Evolutionary conservation across 371 early-diverging fungal species (phyloP), one percentile per base, ranked within the genome.

Genomic region (Saksenaea vasiformis): DNA sequence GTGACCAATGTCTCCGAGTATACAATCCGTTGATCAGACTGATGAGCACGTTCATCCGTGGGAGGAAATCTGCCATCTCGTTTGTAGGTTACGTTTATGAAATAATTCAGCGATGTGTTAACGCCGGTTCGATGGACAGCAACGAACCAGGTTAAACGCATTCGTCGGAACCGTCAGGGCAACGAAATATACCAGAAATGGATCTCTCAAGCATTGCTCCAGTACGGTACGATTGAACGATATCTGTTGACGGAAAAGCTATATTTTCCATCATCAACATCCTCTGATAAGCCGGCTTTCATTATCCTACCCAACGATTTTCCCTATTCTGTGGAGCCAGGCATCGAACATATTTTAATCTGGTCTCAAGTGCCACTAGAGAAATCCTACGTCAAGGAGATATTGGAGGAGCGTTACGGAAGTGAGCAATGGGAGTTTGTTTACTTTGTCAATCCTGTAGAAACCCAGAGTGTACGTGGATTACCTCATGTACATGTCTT

Each of bases 251-350:
- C 69, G 28, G 82, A 76, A 39, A 83, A 83, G 47, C 75, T 85
- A 0, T 59, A 70, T 5, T 77, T 62, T 43, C 79, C 82, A 36
- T 41, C 70, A 11, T 51, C 56, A 28, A 15, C 55, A 5, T 54
- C 31, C 9, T 54, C 55, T 54, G 56, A 57, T 7, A 61, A 67
- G 8, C 67, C 68, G n/a, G 39, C 64, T 43, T 65, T 70, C 31
- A 69, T 83, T 58, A 60, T 86, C 41, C 67, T 86, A 9, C 78
- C 76, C 10, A 88, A 88, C 67, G 88, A 88, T 66, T 88, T 82
- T 64, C 87, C 87, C 17, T 88, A 88, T 59, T 83, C 86, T 11
- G 68, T 82, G 5, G 80, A 75, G 14, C 73, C 72, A 27, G 73
- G 77, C 44, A 79, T 79, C 31, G 24, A 59, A n/a, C 88, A 88